Percentiles rank a stretch among this genome's conserved stretches.
Conservation (phyloP, 257 asterid species). For the Solanum peruvianum region DNA sequence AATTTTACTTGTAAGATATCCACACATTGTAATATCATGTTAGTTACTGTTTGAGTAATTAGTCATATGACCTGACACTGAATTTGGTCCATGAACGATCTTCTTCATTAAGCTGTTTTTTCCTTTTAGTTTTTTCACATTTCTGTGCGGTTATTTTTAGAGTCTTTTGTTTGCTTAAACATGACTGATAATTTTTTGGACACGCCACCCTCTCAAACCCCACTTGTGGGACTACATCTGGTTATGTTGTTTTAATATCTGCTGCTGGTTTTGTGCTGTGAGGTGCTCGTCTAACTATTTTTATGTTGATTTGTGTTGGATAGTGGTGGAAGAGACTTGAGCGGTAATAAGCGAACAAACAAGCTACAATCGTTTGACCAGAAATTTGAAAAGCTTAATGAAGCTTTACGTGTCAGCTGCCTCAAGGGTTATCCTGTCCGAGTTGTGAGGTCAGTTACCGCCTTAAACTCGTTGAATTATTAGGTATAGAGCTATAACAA, state of each 20-base stretch:
- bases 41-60: neutral
- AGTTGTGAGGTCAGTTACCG: slow-evolving; percentile 66
- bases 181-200: neutral
- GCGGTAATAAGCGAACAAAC: slow-evolving; percentile 83
- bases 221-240: neutral
- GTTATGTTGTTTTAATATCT: neutral
- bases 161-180: neutral
- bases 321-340: slow-evolving; percentile 93
- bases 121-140: neutral
- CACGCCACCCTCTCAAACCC: neutral
- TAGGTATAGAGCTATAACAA: neutral
- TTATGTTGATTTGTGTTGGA: slow-evolving; percentile 16
- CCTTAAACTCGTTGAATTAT: neutral
- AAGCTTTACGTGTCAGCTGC: slow-evolving; percentile 83
- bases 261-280: neutral
- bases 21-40: neutral
- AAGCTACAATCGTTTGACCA: slow-evolving; percentile 77
- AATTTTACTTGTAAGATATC: neutral
- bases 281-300: neutral
- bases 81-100: neutral
- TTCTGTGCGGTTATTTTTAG: neutral
- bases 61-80: neutral
- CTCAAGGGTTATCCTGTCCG: slow-evolving; percentile 83
- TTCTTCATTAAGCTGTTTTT: neutral
- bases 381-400: slow-evolving; percentile 47